Percentiles rank a stretch among this genome's conserved stretches.
phyloP scores from a whole-genome alignment of 108 stramenopile species.

The Nitzschia inconspicua region DNA sequence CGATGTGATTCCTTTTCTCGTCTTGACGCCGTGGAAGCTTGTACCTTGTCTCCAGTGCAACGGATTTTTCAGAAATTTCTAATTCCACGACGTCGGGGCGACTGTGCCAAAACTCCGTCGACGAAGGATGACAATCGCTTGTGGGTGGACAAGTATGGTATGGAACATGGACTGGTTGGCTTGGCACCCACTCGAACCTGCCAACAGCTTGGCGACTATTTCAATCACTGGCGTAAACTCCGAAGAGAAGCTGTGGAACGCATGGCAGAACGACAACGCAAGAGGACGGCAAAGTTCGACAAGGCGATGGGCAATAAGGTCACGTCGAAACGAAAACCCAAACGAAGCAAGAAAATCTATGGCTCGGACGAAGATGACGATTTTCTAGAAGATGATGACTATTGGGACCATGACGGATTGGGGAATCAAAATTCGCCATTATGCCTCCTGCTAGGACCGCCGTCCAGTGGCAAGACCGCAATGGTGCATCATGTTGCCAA shows the following conservation, averaged over 20 bases:
- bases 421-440: slow-evolving; percentile 40
- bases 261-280: slow-evolving; percentile 41
- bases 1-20: too few relatives aligned
- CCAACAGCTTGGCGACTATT: slow-evolving; percentile 35
- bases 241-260: slow-evolving; percentile 44
- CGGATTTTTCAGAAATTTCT: too few relatives aligned
- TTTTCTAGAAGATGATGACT: slow-evolving; percentile 18
- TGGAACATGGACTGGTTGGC: slow-evolving; percentile 31
- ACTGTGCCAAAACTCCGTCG: not conserved
- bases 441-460: slow-evolving; percentile 62
- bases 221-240: slow-evolving; percentile 59
- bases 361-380: slow-evolving; percentile 47
- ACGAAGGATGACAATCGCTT: not conserved
- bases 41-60: too few relatives aligned
- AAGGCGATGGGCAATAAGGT: not conserved
- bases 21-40: too few relatives aligned
- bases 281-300: slow-evolving; percentile 2
- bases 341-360: slow-evolving; percentile 16
- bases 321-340: not conserved
- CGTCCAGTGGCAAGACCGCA: slow-evolving; percentile 61
- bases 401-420: slow-evolving; percentile 7
- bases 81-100: not conserved
- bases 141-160: slow-evolving; percentile 47
- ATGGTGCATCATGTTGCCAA: slow-evolving; percentile 71
- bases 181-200: slow-evolving; percentile 25